These are phyloP conservation scores for Colletotrichum sp. DNA, from an alignment of 2,329 filamentous ascomycete species.

Conservation along the genomic window DNA sequence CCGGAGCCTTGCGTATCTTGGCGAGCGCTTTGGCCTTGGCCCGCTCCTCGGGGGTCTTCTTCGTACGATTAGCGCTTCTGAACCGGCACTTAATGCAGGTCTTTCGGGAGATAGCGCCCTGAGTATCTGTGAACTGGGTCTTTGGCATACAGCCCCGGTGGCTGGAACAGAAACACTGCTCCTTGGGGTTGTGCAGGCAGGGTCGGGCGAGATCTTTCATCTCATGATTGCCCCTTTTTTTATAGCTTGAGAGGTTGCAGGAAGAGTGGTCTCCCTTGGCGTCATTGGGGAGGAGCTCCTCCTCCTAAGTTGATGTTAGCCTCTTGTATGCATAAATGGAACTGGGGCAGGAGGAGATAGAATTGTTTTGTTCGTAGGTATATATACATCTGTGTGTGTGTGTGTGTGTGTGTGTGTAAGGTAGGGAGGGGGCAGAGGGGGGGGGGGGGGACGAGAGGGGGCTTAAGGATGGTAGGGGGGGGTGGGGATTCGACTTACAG, in stretches of 20 bases:
- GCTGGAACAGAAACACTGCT: not conserved
- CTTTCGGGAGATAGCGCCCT: not conserved
- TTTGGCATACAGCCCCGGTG: not conserved
- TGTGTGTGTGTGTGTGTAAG: too few relatives aligned
- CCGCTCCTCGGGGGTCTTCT: not conserved
- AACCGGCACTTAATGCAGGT: not conserved
- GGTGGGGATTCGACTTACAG: not conserved
- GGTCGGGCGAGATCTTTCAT: not conserved
- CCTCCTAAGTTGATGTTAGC: not conserved
- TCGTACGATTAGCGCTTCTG: not conserved
- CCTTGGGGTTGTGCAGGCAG: not conserved
- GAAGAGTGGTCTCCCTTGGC: not conserved
- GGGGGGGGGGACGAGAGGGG: too few relatives aligned
- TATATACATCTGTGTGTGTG: not conserved
- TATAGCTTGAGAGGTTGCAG: not conserved
- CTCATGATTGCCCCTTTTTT: not conserved
- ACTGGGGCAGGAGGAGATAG: not conserved
- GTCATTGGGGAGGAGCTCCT: not conserved
- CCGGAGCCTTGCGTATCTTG: not conserved
- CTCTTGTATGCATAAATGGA: not conserved
- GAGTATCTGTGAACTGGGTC: not conserved
- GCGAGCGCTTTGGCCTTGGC: not conserved
- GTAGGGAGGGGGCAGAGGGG: too few relatives aligned
- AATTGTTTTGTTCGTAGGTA: rapidly evolving
- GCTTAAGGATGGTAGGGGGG: too few relatives aligned